A percentile compares a stretch with the other conserved stretches of the same genome.
Conservation (phyloP, 345 rosid species). For the Excoecaria agallocha region DNA sequence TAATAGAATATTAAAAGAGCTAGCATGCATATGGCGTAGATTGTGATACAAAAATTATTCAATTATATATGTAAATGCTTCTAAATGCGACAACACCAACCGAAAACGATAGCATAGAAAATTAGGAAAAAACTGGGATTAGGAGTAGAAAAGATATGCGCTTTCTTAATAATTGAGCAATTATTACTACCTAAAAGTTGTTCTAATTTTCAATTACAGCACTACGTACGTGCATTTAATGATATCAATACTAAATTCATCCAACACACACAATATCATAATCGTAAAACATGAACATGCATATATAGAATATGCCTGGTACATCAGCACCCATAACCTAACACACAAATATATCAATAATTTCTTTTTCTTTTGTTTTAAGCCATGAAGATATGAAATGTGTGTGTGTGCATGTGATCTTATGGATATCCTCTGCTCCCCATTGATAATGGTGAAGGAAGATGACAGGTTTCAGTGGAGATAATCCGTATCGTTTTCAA, state of each 20-base stretch:
- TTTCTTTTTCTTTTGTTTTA: too few species aligned
- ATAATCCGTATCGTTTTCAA: not conserved
- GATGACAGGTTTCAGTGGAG: not conserved
- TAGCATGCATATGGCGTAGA: slow-evolving; percentile 7
- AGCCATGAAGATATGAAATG: too few species aligned
- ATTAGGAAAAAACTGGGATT: slow-evolving; percentile 25
- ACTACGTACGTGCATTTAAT: not conserved
- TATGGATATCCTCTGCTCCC: too few species aligned
- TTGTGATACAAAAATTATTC: not conserved
- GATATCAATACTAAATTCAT: not conserved
- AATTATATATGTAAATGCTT: slow-evolving; percentile 17
- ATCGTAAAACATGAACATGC: too few species aligned
- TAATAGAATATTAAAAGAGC: slow-evolving; percentile 1
- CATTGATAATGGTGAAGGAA: not conserved
- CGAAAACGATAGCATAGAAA: slow-evolving; percentile 32
- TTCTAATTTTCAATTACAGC: slow-evolving; percentile 15
- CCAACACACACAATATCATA: too few species aligned
- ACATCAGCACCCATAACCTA: too few species aligned
- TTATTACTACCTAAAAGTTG: slow-evolving; percentile 47
- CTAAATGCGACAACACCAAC: slow-evolving; percentile 39
- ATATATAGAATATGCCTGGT: too few species aligned
- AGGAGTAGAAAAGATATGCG: slow-evolving; percentile 20
- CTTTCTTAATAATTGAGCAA: slow-evolving; percentile 48
- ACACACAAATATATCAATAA: too few species aligned
- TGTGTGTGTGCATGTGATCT: too few species aligned